These are phyloP conservation scores for Daldinia sp. DNA, from an alignment of 2,329 filamentous ascomycete species.

Conservation along the genomic window DNA sequence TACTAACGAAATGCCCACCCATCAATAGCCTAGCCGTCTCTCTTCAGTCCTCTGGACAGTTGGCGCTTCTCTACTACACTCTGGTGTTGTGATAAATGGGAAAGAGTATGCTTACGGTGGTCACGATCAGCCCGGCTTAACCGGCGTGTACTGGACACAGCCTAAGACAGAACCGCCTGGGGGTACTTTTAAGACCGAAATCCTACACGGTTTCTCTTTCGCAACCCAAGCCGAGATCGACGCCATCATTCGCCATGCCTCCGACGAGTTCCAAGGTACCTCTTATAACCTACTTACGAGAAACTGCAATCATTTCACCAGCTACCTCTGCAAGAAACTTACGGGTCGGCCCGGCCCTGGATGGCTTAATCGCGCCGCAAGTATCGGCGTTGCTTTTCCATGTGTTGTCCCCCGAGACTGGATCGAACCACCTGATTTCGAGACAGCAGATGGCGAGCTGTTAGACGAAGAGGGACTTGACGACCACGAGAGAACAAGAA, in stretches of 20 bases:
- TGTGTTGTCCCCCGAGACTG: conserved; percentile 86
- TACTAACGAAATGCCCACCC: conserved; percentile 19
- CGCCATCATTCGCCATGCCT: conserved; percentile 74
- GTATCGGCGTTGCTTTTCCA: conserved; percentile 82
- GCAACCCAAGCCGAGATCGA: conserved; percentile 77
- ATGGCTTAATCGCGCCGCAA: conserved; percentile 88
- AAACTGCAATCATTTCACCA: conserved; percentile 92
- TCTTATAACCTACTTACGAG: conserved; percentile 84
- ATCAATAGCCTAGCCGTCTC: conserved; percentile 73
- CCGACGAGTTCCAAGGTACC: conserved; percentile 78
- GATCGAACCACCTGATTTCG: conserved; percentile 82
- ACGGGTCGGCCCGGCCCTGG: conserved; percentile 76
- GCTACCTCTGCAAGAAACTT: conserved; percentile 78
- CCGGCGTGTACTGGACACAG: conserved; percentile 86
- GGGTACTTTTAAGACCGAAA: conserved; percentile 78
- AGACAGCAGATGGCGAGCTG: conserved; percentile 77
- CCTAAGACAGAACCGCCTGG: conserved; percentile 80
- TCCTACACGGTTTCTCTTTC: conserved; percentile 84
- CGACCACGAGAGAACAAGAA: conserved; percentile 66
- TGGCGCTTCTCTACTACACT: conserved; percentile 82
- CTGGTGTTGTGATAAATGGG: conserved; percentile 83
- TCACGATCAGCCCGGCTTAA: conserved; percentile 76
- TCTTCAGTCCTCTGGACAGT: conserved; percentile 83
- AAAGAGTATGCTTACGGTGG: conserved; percentile 89
- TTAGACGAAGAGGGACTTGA: conserved; percentile 61